A percentile compares a stretch with the other conserved stretches of the same genome.
Conservation (phyloP, 164 flowering plant genomes). For the Tinospora cordifolia region DNA sequence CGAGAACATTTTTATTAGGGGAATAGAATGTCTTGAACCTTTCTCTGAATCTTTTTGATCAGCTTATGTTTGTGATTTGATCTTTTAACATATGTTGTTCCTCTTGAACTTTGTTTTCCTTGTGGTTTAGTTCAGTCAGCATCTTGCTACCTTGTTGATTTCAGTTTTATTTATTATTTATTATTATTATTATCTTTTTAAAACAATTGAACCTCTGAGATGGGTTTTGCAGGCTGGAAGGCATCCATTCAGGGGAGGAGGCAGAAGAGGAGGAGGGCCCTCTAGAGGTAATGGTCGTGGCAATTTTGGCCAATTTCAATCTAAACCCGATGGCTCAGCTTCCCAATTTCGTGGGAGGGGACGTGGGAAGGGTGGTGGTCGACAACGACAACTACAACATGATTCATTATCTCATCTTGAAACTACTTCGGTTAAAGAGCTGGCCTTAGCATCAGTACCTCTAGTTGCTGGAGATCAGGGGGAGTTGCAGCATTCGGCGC, state of each 20-base stretch:
- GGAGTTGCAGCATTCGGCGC: background rate
- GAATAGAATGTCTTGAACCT: too few relatives aligned
- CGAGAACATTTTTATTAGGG: background rate
- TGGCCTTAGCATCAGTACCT: constrained; percentile 8
- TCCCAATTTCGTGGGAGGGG: constrained; percentile 30
- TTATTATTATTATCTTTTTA: constrained; percentile 11
- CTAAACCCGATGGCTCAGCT: constrained; percentile 22
- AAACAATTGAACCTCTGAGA: constrained; percentile 7
- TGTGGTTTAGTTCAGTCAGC: background rate
- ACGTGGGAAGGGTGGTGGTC: constrained; percentile 28
- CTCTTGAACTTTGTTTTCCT: background rate
- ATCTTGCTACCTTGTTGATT: background rate
- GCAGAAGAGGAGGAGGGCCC: constrained; percentile 35
- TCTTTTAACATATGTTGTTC: background rate
- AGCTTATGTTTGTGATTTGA: background rate
- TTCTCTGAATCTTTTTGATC: background rate
- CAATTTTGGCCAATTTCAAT: constrained; percentile 17
- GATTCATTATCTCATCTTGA: constrained; percentile 15
- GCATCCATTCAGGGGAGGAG: constrained; percentile 32
- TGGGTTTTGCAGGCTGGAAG: constrained; percentile 32
- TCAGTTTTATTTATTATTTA: background rate
- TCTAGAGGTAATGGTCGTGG: constrained; percentile 31
- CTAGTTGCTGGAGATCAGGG: constrained; percentile 4
- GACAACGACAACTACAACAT: constrained; percentile 21
- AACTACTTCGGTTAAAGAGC: constrained; percentile 4